Evolutionary conservation across 2,329 filamentous ascomycete genomes (phyloP).

Genomic region (Epicoccum nigrum): DNA sequence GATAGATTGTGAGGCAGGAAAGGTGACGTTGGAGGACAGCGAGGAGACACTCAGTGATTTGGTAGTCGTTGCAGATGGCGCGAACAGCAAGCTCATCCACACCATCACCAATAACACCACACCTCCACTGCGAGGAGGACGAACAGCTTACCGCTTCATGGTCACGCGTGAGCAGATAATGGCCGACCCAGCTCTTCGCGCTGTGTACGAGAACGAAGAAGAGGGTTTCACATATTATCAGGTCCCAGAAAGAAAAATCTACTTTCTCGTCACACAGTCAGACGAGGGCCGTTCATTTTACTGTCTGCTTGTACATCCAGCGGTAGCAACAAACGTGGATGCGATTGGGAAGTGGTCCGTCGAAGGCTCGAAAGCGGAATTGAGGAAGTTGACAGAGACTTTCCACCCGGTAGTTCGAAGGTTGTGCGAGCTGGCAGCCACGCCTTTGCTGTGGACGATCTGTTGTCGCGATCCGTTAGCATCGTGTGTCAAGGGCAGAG

Average conservation of each 20-base stretch:
- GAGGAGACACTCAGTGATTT: not conserved
- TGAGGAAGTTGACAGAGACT: not conserved
- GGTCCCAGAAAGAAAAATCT: constrained; percentile 5
- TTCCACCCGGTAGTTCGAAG: constrained; percentile 8
- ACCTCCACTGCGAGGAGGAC: constrained; percentile 2
- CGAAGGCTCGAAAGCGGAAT: constrained; percentile 1
- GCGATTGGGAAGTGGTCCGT: constrained; percentile 3
- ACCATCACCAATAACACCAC: not conserved
- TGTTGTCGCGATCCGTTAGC: constrained; percentile 6
- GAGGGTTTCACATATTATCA: constrained; percentile 10
- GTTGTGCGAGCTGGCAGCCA: constrained; percentile 10
- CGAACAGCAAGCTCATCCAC: constrained; percentile 10
- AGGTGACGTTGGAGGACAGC: not conserved
- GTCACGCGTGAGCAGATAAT: constrained; percentile 4
- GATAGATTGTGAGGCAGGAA: not conserved
- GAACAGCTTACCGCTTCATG: constrained; percentile 9
- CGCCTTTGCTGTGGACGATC: constrained; percentile 9
- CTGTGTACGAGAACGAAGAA: constrained; percentile 8
- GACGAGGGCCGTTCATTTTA: constrained; percentile 5
- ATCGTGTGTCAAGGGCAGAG: constrained; percentile 4
- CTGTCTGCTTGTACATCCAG: constrained; percentile 4
- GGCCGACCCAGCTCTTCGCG: constrained; percentile 2
- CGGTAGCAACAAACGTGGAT: constrained; percentile 1
- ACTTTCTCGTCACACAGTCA: constrained; percentile 5
- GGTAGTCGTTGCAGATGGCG: constrained; percentile 1